A percentile compares a stretch with the other conserved stretches of the same genome.
These are phyloP conservation scores for Houttuynia cordata DNA, from an alignment of 164 flowering plant species.

Conservation along the genomic window DNA sequence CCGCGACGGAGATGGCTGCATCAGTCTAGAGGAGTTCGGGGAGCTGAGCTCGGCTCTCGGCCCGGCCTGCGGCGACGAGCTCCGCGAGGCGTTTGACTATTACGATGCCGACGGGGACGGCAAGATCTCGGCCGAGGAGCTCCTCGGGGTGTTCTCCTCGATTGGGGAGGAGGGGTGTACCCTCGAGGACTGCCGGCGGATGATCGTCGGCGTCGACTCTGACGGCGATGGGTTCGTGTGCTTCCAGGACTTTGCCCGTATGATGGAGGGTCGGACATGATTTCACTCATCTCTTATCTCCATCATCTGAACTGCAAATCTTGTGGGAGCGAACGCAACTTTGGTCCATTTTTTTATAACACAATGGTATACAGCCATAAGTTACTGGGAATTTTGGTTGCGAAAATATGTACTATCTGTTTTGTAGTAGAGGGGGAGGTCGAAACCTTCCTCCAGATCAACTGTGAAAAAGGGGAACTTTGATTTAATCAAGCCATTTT, in stretches of 20 bases:
- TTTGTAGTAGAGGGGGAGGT: too few species aligned
- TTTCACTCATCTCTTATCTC: background rate
- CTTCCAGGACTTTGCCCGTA: slow-evolving; percentile 62
- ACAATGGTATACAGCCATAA: too few species aligned
- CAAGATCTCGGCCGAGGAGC: slow-evolving; percentile 77
- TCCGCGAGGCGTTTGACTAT: slow-evolving; percentile 45
- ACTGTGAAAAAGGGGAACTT: too few species aligned
- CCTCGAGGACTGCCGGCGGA: slow-evolving; percentile 66
- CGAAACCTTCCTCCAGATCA: too few species aligned
- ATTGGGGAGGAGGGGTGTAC: slow-evolving; percentile 68
- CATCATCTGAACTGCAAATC: too few species aligned
- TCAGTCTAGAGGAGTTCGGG: slow-evolving; percentile 43
- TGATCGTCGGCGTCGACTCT: slow-evolving; percentile 59
- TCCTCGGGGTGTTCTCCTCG: slow-evolving; percentile 27
- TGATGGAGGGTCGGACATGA: slow-evolving; percentile 36
- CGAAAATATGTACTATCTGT: too few species aligned
- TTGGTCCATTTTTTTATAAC: too few species aligned
- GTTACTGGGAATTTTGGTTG: too few species aligned
- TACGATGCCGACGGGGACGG: slow-evolving; percentile 78
- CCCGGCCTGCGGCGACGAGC: slow-evolving; percentile 34
- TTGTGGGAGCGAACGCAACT: too few species aligned
- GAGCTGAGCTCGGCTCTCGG: slow-evolving; percentile 37
- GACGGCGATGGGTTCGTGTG: slow-evolving; percentile 81
- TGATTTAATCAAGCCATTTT: too few species aligned
- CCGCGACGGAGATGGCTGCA: slow-evolving; percentile 40